Conservation (phyloP, 345 rosid species). For the Luvunga scandens region DNA sequence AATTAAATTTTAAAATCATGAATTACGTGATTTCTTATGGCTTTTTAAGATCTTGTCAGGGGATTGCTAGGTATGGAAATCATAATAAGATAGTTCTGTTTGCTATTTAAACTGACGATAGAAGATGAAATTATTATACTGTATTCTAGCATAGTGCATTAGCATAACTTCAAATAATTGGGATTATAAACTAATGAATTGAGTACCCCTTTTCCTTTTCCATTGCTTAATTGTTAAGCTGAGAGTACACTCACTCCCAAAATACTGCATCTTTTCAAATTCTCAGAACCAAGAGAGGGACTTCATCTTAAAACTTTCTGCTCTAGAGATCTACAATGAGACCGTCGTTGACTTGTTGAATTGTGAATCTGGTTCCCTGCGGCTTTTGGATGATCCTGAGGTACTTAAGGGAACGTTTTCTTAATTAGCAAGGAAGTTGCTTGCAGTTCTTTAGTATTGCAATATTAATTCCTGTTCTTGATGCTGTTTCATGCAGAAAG, state of each 20-base stretch:
- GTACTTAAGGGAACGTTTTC: conserved; percentile 31
- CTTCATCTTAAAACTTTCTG: conserved; percentile 74
- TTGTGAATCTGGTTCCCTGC: conserved; percentile 75
- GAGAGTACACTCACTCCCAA: neutral
- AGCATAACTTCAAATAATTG: neutral
- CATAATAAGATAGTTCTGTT: neutral
- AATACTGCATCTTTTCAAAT: neutral
- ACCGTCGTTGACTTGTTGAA: conserved; percentile 79
- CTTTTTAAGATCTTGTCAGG: neutral
- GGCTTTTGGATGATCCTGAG: conserved; percentile 98
- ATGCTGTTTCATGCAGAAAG: conserved; percentile 56
- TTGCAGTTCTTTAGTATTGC: neutral
- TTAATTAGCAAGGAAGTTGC: neutral
- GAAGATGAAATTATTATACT: neutral
- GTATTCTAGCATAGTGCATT: neutral
- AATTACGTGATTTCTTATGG: neutral
- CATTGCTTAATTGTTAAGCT: neutral
- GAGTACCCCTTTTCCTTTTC: neutral
- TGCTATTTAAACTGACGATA: neutral
- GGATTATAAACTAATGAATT: neutral
- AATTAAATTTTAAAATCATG: neutral
- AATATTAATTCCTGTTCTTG: conserved; percentile 13
- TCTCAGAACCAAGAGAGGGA: conserved; percentile 68
- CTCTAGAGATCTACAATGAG: conserved; percentile 94
- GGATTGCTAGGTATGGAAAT: neutral